Conservation (phyloP, 2,329 filamentous ascomycete species). For the Scopulariopsis brevicaulis region DNA sequence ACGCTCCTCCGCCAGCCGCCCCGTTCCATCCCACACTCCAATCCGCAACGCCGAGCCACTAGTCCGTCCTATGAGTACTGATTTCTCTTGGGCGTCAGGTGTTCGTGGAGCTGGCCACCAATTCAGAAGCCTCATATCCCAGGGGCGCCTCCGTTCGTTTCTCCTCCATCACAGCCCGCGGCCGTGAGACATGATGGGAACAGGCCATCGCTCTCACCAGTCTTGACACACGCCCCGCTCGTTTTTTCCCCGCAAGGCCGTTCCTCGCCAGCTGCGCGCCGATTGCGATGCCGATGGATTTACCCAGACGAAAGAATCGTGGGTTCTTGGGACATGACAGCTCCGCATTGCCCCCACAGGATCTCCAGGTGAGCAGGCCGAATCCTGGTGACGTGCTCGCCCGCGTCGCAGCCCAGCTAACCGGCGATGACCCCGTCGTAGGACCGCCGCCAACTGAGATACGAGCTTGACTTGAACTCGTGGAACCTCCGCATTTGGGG, state of each 20-base stretch:
- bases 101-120: not conserved
- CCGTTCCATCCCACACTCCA: not conserved
- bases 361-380: slow-evolving; percentile 27
- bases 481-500: slow-evolving; percentile 44
- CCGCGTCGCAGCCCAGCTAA: slow-evolving; percentile 8
- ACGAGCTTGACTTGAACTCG: slow-evolving; percentile 40
- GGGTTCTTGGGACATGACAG: slow-evolving; percentile 39
- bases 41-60: not conserved
- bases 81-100: not conserved
- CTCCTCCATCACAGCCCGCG: not conserved
- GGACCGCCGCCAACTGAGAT: slow-evolving; percentile 39
- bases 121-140: not conserved
- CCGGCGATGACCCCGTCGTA: slow-evolving; percentile 12
- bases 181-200: not conserved
- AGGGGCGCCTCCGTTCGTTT: not conserved
- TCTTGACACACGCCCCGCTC: not conserved
- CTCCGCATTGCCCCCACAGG: slow-evolving; percentile 35
- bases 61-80: not conserved
- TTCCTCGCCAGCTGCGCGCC: not conserved
- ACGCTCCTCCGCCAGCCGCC: not conserved
- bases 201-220: not conserved
- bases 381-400: not conserved
- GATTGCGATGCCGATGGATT: not conserved
- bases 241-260: not conserved
- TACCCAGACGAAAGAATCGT: slow-evolving; percentile 24